Percentiles rank a stretch among this genome's conserved stretches.
phyloP scores from a whole-genome alignment of 2,329 filamentous ascomycete species.

The Coniochaeta sp. region DNA sequence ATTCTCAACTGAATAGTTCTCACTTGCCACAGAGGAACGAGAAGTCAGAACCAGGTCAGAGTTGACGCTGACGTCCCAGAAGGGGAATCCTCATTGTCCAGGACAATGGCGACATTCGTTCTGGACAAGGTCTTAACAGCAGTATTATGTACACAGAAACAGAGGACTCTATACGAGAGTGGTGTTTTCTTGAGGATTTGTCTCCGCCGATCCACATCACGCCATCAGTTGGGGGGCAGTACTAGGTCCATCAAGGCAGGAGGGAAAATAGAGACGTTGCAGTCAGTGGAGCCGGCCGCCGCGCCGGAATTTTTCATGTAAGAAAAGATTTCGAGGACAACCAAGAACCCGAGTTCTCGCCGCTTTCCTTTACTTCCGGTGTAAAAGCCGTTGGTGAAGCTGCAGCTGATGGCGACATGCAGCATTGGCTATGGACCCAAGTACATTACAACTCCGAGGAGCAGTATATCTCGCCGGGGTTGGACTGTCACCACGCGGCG shows the following conservation, averaged over 20 bases:
- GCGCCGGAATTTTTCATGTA: neutral
- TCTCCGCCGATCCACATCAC: neutral
- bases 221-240: neutral
- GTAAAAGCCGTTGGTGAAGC: neutral
- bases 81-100: neutral
- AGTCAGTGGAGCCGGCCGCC: neutral
- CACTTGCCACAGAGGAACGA: neutral
- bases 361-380: neutral
- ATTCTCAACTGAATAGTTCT: neutral
- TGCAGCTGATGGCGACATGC: neutral
- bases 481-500: too few relatives aligned
- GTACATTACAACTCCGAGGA: too few relatives aligned
- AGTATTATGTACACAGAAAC: neutral
- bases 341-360: neutral
- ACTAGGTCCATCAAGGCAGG: neutral
- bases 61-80: too few relatives aligned
- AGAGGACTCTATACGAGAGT: neutral
- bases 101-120: neutral
- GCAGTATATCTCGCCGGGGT: too few relatives aligned
- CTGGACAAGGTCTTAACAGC: neutral
- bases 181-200: neutral
- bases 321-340: neutral
- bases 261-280: neutral
- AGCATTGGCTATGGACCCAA: neutral
- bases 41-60: neutral